Conservation (phyloP, 2,329 filamentous ascomycete genomes). For the Fusarium gaditjirri region DNA sequence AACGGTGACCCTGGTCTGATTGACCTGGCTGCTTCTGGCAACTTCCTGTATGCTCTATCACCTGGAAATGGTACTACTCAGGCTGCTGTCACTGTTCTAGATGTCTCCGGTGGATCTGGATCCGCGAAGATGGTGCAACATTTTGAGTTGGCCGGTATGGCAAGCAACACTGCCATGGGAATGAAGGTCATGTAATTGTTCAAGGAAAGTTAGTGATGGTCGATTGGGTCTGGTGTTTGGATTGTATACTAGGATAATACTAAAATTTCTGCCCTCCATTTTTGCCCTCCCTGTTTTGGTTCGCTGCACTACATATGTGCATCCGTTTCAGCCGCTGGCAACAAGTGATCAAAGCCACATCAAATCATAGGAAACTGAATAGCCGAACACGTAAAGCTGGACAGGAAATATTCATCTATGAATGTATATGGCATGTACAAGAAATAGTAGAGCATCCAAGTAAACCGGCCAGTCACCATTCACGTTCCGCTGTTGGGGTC, state of each 20-base stretch:
- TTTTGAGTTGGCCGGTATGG: conserved; percentile 42
- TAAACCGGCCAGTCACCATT: no score
- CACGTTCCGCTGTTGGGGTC: not conserved
- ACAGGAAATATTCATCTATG: no score
- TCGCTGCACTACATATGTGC: no score
- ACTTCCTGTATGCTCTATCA: conserved; percentile 67
- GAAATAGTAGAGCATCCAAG: no score
- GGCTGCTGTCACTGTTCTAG: conserved; percentile 52
- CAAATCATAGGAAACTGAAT: no score
- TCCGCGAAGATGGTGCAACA: conserved; percentile 48
- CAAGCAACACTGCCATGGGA: conserved; percentile 8
- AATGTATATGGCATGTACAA: no score
- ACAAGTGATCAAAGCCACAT: no score
- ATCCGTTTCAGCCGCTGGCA: no score
- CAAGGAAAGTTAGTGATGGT: not conserved
- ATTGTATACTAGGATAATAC: not conserved
- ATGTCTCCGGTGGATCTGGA: conserved; percentile 38
- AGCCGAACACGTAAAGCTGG: no score
- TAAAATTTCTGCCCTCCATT: no score
- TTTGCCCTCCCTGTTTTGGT: no score
- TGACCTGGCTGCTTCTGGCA: conserved; percentile 63
- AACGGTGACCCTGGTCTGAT: conserved; percentile 64
- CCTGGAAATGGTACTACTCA: conserved; percentile 60
- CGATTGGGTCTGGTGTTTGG: not conserved
- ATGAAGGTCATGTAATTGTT: conserved; percentile 9